Conservation (phyloP, 345 rosid species). For the Clarkia xantiana region DNA sequence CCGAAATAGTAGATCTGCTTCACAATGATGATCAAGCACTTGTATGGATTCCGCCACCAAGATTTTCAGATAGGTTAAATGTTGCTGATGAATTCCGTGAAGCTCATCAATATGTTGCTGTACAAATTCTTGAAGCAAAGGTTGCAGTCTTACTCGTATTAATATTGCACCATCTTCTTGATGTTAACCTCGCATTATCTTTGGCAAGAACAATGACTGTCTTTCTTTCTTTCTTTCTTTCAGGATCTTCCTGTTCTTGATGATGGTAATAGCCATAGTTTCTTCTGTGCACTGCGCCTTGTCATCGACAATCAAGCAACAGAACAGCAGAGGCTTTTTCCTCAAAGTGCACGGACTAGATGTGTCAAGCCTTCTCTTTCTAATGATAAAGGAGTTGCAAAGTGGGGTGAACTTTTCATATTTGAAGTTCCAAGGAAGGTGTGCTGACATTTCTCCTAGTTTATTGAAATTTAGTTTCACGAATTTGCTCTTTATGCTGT, state of each 20-base stretch:
- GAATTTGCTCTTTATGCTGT: background rate
- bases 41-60: constrained; percentile 92
- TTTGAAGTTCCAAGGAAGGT: constrained; percentile 93
- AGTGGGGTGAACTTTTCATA: constrained; percentile 91
- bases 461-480: background rate
- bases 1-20: constrained; percentile 38
- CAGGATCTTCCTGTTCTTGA: constrained; percentile 72
- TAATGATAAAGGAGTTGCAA: constrained; percentile 38
- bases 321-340: constrained; percentile 82
- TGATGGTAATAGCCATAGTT: constrained; percentile 85
- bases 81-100: constrained; percentile 72
- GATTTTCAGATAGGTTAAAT: constrained; percentile 76
- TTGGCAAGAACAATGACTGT: constrained; percentile 4
- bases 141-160: constrained; percentile 15
- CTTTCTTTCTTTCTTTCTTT: constrained; percentile 10
- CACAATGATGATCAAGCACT: constrained; percentile 39
- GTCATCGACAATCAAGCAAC: constrained; percentile 62
- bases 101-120: constrained; percentile 49
- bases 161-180: background rate
- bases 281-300: constrained; percentile 88
- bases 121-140: constrained; percentile 88
- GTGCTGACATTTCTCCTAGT: constrained; percentile 2
- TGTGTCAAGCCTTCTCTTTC: constrained; percentile 67
- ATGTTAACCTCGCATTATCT: background rate
- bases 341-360: constrained; percentile 98